phyloP scores from a whole-genome alignment of 768 basidiomycete species.

The Gloeostereum incarnatum region DNA sequence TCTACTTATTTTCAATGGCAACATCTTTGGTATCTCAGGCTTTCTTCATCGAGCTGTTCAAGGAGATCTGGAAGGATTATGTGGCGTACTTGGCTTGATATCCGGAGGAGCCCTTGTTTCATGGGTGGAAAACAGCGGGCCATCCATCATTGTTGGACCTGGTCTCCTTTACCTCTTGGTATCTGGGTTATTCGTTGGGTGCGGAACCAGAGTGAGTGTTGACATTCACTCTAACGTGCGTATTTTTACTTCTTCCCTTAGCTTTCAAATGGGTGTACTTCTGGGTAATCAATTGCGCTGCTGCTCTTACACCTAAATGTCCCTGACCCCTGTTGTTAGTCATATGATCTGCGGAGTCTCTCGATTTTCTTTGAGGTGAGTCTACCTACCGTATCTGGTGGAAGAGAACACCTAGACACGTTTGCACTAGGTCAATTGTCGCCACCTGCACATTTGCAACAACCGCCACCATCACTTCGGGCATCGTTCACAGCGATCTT shows the following conservation, averaged over 20 bases:
- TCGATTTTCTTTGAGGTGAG: constrained; percentile 44
- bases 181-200: constrained; percentile 48
- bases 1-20: constrained; percentile 43
- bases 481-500: constrained; percentile 23
- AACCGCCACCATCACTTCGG: constrained; percentile 36
- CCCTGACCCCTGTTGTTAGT: no score
- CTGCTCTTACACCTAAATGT: not conserved
- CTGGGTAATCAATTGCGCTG: constrained; percentile 30
- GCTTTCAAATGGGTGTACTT: constrained; percentile 58
- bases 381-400: not conserved
- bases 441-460: constrained; percentile 46
- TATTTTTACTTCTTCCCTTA: constrained; percentile 11
- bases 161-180: constrained; percentile 22
- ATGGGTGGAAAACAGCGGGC: constrained; percentile 25
- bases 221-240: not conserved
- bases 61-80: constrained; percentile 31
- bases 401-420: not conserved
- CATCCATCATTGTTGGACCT: constrained; percentile 10
- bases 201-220: constrained; percentile 44
- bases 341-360: constrained; percentile 60
- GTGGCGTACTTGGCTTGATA: constrained; percentile 35
- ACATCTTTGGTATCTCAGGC: constrained; percentile 52
- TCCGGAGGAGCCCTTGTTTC: constrained; percentile 38
- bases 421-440: constrained; percentile 33
- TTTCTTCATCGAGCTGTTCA: constrained; percentile 43